Evolutionary conservation across 2,329 filamentous ascomycete species (phyloP).

Genomic region (Aspergillus novofumigatus): DNA sequence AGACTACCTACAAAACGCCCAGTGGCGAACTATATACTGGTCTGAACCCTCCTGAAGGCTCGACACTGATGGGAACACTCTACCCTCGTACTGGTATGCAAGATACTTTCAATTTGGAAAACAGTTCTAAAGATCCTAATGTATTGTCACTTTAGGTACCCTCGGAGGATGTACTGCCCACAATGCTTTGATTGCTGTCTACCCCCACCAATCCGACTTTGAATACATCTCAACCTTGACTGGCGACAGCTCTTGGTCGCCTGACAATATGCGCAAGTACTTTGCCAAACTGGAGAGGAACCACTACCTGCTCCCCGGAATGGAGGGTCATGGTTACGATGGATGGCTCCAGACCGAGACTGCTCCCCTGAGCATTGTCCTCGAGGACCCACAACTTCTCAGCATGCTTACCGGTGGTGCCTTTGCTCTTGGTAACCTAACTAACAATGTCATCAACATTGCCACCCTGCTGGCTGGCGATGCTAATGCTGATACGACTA

Average conservation of each 20-base stretch:
- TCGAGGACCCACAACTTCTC: constrained; percentile 52
- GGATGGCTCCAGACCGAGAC: constrained; percentile 25
- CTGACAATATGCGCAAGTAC: constrained; percentile 56
- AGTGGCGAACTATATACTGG: constrained; percentile 54
- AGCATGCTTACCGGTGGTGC: constrained; percentile 50
- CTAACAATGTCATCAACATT: constrained; percentile 43
- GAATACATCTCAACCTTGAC: constrained; percentile 55
- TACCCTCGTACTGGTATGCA: constrained; percentile 49
- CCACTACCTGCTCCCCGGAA: constrained; percentile 44
- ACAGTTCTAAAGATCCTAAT: no score
- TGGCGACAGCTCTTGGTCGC: constrained; percentile 56
- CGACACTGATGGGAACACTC: constrained; percentile 50
- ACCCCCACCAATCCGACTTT: constrained; percentile 59
- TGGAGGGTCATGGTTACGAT: constrained; percentile 42
- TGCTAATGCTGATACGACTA: constrained; percentile 45
- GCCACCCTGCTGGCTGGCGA: constrained; percentile 47
- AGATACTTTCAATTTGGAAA: no score
- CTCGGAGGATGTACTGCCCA: constrained; percentile 59
- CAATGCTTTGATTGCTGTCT: constrained; percentile 58
- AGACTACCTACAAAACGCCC: constrained; percentile 41
- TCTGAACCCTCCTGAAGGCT: constrained; percentile 49
- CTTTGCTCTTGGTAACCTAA: constrained; percentile 47
- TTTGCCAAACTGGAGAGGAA: constrained; percentile 53
- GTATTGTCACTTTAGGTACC: constrained; percentile 31
- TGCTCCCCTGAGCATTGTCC: constrained; percentile 45